These are phyloP conservation scores for Azolla pinnata DNA, from an alignment of 75 land plant species.

Conservation along the genomic window DNA sequence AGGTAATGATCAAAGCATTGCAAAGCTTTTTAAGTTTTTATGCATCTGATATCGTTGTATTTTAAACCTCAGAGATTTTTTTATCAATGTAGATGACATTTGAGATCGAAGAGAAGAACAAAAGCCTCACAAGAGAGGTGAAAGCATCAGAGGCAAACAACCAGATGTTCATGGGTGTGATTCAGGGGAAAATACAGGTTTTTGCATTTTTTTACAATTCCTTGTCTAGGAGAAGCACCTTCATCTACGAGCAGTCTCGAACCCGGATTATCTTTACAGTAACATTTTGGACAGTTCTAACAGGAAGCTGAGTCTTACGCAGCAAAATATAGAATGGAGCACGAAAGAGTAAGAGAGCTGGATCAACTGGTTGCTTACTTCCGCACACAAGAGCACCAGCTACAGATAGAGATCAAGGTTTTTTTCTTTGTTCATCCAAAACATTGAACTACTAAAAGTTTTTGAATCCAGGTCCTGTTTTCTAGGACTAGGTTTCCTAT, in stretches of 20 bases:
- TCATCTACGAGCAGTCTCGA: too few species aligned
- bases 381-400: slow-evolving; percentile 27
- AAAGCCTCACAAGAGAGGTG: slow-evolving; percentile 9
- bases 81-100: slow-evolving; percentile 12
- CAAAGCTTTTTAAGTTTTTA: background rate
- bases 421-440: background rate
- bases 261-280: background rate
- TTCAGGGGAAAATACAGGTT: slow-evolving; percentile 11
- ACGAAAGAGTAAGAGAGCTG: slow-evolving; percentile 22
- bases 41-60: slow-evolving; percentile 2
- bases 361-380: slow-evolving; percentile 27
- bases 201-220: background rate
- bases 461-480: too few species aligned
- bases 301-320: slow-evolving; percentile 21
- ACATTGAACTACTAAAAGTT: background rate
- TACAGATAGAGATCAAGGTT: slow-evolving; percentile 30
- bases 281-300: background rate
- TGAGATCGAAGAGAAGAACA: slow-evolving; percentile 19
- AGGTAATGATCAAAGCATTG: slow-evolving; percentile 6
- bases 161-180: slow-evolving; percentile 13
- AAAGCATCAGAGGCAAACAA: slow-evolving; percentile 21
- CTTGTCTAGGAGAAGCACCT: too few species aligned
- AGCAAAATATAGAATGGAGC: slow-evolving; percentile 20
- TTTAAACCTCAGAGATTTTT: background rate
- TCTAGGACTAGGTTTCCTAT: too few species aligned